Conservation (phyloP, 2,329 filamentous ascomycete genomes). For the Ophiostoma quercus region DNA sequence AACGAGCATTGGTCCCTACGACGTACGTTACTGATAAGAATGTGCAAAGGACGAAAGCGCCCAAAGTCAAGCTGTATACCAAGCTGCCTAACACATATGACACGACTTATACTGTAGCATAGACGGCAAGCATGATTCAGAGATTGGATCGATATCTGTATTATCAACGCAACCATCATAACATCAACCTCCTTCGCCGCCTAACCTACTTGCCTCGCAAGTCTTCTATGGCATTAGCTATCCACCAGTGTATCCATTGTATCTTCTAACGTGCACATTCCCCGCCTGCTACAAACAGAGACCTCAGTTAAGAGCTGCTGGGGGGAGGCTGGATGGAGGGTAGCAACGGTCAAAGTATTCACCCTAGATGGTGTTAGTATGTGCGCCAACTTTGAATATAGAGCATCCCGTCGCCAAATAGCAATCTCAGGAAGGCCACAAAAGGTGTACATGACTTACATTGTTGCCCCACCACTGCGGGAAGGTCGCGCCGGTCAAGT, state of each 20-base stretch:
- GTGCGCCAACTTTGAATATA: neutral
- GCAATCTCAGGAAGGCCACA: neutral
- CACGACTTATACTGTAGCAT: neutral
- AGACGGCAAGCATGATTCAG: neutral
- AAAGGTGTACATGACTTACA: conserved; percentile 20
- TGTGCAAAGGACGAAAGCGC: too few species aligned
- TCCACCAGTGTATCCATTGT: neutral
- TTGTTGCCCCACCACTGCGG: conserved; percentile 34
- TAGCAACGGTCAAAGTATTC: conserved; percentile 19
- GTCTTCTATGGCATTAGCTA: neutral
- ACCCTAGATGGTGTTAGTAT: neutral
- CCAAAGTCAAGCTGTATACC: too few species aligned
- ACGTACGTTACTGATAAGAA: too few species aligned
- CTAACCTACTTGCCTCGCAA: neutral
- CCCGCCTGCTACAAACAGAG: neutral
- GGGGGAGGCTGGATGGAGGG: conserved; percentile 17
- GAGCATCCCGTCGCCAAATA: neutral
- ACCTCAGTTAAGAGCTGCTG: conserved; percentile 15
- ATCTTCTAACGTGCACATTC: neutral
- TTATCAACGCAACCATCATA: neutral
- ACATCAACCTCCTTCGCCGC: neutral
- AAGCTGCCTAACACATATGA: too few species aligned
- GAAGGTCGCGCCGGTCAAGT: conserved; percentile 30
- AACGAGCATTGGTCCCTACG: too few species aligned
- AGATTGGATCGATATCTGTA: neutral